phyloP scores from a whole-genome alignment of 768 basidiomycete species.

The Daedalea quercina region DNA sequence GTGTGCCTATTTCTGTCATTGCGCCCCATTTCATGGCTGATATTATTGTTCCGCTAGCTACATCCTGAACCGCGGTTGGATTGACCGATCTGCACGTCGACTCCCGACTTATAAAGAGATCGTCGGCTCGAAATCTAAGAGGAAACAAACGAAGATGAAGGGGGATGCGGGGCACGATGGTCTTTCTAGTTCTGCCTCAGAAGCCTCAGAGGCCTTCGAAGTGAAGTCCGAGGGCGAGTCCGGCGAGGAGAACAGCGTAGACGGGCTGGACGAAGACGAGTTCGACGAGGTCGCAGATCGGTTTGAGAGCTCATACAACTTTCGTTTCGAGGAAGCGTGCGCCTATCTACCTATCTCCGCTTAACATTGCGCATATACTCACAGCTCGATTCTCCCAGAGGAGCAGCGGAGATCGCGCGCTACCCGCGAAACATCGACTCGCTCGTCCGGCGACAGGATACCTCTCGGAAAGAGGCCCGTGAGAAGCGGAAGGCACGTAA shows the following conservation, averaged over 20 bases:
- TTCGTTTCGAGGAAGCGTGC: conserved; percentile 94
- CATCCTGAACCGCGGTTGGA: conserved; percentile 96
- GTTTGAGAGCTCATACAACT: conserved; percentile 97
- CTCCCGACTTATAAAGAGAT: conserved; percentile 86
- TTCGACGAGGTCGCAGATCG: conserved; percentile 89
- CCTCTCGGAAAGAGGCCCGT: conserved; percentile 79
- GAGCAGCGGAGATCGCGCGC: conserved; percentile 55
- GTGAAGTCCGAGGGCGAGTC: conserved; percentile 9
- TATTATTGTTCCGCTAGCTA: conserved; percentile 47
- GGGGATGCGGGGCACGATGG: conserved; percentile 11
- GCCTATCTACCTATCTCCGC: conserved; percentile 25
- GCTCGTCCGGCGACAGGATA: conserved; percentile 65
- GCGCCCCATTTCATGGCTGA: conserved; percentile 24
- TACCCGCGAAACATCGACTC: conserved; percentile 72
- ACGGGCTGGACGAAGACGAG: conserved; percentile 52
- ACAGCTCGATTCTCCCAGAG: conserved; percentile 31
- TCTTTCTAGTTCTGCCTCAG: not conserved
- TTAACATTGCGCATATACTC: not conserved
- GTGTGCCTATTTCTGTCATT: conserved; percentile 47
- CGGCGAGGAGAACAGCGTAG: conserved; percentile 14
- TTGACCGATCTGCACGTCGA: conserved; percentile 68
- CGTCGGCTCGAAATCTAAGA: conserved; percentile 29
- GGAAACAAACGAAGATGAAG: conserved; percentile 21
- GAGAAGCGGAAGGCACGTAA: conserved; percentile 71
- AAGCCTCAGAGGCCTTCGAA: conserved; percentile 7